Percentiles rank a stretch among this genome's conserved stretches.
phyloP scores from a whole-genome alignment of 139 green algal genomes.

The Chlorella sp. region DNA sequence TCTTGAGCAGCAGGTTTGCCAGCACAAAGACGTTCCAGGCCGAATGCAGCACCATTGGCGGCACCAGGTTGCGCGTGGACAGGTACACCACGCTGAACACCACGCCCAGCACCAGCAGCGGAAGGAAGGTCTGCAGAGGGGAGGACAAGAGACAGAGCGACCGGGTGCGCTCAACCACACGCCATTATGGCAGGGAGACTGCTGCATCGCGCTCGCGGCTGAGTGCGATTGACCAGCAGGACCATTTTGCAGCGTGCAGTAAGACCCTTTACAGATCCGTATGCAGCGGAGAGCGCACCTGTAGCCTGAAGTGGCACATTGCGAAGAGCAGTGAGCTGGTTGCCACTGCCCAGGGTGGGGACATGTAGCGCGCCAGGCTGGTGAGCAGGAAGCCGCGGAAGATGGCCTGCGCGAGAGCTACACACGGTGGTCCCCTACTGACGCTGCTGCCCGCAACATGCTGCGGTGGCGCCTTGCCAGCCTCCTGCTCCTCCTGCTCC shows the following conservation, averaged over 20 bases:
- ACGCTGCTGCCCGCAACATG: neutral
- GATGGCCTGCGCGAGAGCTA: constrained; percentile 36
- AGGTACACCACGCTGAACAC: constrained; percentile 76
- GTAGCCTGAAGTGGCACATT: constrained; percentile 54
- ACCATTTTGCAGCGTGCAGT: too few species aligned
- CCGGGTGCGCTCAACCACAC: too few species aligned
- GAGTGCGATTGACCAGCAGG: too few species aligned
- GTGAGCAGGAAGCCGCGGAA: constrained; percentile 93
- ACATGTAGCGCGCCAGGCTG: constrained; percentile 70
- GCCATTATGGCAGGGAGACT: too few species aligned
- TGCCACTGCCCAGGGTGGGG: constrained; percentile 33
- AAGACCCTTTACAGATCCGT: too few species aligned
- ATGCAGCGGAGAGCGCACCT: constrained; percentile 6
- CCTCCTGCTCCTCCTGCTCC: too few species aligned
- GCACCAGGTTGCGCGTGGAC: constrained; percentile 55
- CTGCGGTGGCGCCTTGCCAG: neutral
- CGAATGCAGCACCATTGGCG: constrained; percentile 68
- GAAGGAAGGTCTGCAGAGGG: constrained; percentile 70
- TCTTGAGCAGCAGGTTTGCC: constrained; percentile 10
- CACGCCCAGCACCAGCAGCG: constrained; percentile 81
- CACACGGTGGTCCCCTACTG: neutral
- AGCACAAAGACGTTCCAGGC: constrained; percentile 66
- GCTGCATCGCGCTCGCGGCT: too few species aligned
- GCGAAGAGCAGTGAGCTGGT: constrained; percentile 70
- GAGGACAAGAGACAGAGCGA: too few species aligned